These are phyloP conservation scores for Nicotiana undulata DNA, from an alignment of 257 asterid genomes.

Conservation along the genomic window DNA sequence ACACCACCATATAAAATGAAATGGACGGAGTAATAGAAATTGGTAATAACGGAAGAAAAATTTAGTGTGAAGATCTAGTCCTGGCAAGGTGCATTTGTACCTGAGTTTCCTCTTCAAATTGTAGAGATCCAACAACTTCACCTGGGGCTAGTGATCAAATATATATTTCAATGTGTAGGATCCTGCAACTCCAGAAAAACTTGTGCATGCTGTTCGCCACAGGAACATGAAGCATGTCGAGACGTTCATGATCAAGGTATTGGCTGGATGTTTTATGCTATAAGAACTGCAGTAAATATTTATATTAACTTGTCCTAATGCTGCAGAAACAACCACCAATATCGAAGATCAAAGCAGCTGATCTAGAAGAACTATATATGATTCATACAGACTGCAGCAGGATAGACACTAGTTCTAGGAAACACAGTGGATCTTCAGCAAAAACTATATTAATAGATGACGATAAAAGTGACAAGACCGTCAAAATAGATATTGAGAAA, in stretches of 20 bases:
- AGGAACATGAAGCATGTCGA: constrained; percentile 50
- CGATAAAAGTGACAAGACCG: constrained; percentile 44
- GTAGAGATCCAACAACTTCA: too few species aligned
- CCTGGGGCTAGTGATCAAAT: not conserved
- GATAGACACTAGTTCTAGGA: not conserved
- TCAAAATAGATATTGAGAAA: constrained; percentile 45
- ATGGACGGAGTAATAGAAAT: too few species aligned
- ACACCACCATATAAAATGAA: too few species aligned
- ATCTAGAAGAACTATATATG: constrained; percentile 1
- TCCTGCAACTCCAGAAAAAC: constrained; percentile 81
- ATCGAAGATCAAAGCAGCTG: constrained; percentile 19
- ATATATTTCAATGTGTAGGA: constrained; percentile 33
- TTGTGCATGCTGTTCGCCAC: constrained; percentile 38
- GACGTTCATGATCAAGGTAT: constrained; percentile 38
- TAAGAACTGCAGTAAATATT: not conserved
- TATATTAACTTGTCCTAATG: not conserved
- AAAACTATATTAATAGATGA: constrained; percentile 19
- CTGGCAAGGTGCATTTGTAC: too few species aligned
- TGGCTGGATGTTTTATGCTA: not conserved
- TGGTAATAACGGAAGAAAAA: too few species aligned
- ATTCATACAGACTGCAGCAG: too few species aligned
- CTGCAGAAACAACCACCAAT: constrained; percentile 47
- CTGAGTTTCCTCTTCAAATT: too few species aligned
- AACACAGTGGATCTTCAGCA: constrained; percentile 6
- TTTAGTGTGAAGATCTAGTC: too few species aligned